Evolutionary conservation across 164 flowering plant species (phyloP), one percentile per base, ranked within the genome.

Genomic region (Nymphaea colorata): DNA sequence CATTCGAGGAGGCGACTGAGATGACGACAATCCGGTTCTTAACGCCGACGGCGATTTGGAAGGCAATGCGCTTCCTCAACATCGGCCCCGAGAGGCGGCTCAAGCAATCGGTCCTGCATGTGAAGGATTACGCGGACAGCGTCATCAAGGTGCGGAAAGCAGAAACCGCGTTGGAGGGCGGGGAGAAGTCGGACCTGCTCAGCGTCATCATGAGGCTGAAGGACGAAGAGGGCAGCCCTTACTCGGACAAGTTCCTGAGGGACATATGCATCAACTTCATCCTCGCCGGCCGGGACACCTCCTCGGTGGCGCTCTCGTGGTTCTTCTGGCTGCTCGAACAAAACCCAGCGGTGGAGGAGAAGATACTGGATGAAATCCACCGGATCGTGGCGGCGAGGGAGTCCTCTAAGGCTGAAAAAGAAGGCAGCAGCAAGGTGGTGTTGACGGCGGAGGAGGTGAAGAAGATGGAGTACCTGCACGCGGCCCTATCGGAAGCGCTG

Each of bases 221-320:
- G 64, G 96, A 91, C 59, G 97, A 93, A n/a, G 51, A 84, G 0
- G 93, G 86, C 41, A 67, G 74, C 74, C 80, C 85, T 0, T 91
- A 73, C 72, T 86, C 97, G 1, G 86, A 88, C 7, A 85, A 81
- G 80, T 88, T 91, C 59, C 66, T 94, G 75, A 74, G 92, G 63
- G 98, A 94, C 69, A 85, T 94, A 0, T 91, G 97, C 45, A 91
- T 94, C 3, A 94, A 90, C 61, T 88, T 94, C 74, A 91, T 94
- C 44, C 82, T 91, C 5, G 98, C 97, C 2, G 98, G 98, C 17
- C 82, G 97, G 67, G 98, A 94, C 68, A 94, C 98, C 12, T 91
- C 96, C 2, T 89, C 96, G 2, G 96, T 91, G 16, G 98, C 97
- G 14, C 60, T 94, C 59, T 79, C 86, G 69, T 94, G 98, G 98